Evolutionary conservation across 371 early-diverging fungal species (phyloP).

Genomic region (Mucor lusitanicus): DNA sequence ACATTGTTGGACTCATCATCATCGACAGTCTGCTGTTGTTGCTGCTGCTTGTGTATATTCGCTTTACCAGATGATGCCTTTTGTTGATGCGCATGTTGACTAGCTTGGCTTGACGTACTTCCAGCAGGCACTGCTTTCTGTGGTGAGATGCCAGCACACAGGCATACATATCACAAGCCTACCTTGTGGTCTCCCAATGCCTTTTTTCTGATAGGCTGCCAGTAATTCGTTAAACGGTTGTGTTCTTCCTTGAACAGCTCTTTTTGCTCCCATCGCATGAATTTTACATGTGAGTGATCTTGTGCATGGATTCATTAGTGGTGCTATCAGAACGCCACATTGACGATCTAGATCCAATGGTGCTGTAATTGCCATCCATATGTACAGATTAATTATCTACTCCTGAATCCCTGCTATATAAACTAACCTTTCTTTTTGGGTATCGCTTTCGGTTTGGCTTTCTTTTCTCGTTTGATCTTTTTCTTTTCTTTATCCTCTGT

Average conservation of each 20-base stretch:
- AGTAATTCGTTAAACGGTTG: constrained; percentile 75
- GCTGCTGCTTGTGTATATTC: neutral
- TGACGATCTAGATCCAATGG: constrained; percentile 82
- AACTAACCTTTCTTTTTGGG: constrained; percentile 26
- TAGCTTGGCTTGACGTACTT: neutral
- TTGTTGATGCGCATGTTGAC: neutral
- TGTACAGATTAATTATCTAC: neutral
- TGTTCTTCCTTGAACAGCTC: constrained; percentile 76
- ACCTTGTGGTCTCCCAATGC: constrained; percentile 54
- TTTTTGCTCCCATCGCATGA: constrained; percentile 83
- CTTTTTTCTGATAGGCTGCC: constrained; percentile 69
- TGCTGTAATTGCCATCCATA: constrained; percentile 22
- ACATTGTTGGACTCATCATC: constrained; percentile 15
- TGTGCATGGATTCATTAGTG: constrained; percentile 65
- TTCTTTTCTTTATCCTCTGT: constrained; percentile 27
- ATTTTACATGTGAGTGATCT: constrained; percentile 86
- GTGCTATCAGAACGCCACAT: constrained; percentile 72
- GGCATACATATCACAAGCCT: constrained; percentile 10
- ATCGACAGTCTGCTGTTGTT: neutral
- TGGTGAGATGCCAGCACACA: too few relatives aligned
- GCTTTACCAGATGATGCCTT: neutral
- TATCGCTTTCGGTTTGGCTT: constrained; percentile 33
- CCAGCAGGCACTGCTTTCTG: constrained; percentile 5
- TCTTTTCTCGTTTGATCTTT: constrained; percentile 39
- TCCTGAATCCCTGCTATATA: neutral